phyloP scores from a whole-genome alignment of 2,329 filamentous ascomycete species.

The Parastagonospora avenae region DNA sequence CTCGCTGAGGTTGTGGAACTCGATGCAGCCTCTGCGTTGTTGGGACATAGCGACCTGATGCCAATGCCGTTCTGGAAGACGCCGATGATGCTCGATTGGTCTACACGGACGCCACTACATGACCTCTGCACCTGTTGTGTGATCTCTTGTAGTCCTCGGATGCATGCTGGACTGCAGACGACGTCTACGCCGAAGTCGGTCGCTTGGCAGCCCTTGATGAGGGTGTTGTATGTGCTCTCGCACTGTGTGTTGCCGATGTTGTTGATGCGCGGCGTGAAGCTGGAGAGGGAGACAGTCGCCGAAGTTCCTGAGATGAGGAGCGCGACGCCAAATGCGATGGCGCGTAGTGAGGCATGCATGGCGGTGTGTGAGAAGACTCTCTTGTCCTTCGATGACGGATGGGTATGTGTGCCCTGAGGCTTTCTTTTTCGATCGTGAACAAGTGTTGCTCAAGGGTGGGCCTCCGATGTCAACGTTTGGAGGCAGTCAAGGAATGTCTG shows the following conservation, averaged over 20 bases:
- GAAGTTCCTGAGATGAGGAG: constrained; percentile 25
- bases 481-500: constrained; percentile 8
- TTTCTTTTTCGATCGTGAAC: constrained; percentile 13
- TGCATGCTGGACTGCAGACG: constrained; percentile 45
- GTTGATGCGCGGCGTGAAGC: constrained; percentile 51
- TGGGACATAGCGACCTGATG: constrained; percentile 47
- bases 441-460: constrained; percentile 8
- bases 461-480: constrained; percentile 17
- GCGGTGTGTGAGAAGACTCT: constrained; percentile 10
- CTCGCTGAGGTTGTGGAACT: constrained; percentile 10
- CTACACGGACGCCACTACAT: constrained; percentile 44
- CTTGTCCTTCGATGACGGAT: constrained; percentile 9
- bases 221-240: constrained; percentile 46
- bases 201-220: constrained; percentile 48
- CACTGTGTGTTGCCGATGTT: constrained; percentile 47
- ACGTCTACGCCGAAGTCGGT: constrained; percentile 46
- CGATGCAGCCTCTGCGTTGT: constrained; percentile 29
- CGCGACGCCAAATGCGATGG: constrained; percentile 27
- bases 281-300: constrained; percentile 50
- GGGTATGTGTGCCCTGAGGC: constrained; percentile 10
- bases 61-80: constrained; percentile 50
- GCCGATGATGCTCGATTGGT: constrained; percentile 49
- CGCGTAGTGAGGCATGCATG: constrained; percentile 27
- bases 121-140: constrained; percentile 35
- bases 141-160: constrained; percentile 48